phyloP scores from a whole-genome alignment of 2,329 filamentous ascomycete species.

The Chrysoporthe puriensis region DNA sequence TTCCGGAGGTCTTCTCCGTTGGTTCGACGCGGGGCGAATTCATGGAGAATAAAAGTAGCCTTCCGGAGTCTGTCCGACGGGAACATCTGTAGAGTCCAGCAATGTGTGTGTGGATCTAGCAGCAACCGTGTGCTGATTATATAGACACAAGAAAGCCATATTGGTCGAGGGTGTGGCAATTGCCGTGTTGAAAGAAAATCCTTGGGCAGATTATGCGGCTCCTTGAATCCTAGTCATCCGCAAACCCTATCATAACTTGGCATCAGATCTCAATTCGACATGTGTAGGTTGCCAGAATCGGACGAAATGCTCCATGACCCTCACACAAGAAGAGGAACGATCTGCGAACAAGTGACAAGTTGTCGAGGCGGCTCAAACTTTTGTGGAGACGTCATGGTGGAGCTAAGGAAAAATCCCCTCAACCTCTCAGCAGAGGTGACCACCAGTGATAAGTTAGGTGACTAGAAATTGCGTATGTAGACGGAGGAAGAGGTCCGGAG shows the following conservation, averaged over 20 bases:
- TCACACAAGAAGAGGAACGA: background rate
- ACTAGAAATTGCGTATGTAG: background rate
- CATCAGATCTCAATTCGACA: background rate
- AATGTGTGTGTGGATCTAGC: background rate
- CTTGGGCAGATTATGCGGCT: background rate
- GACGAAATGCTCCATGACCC: slow-evolving; percentile 6
- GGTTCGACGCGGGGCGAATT: background rate
- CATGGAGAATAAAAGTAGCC: background rate
- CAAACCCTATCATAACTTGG: background rate
- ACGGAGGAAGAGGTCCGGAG: slow-evolving; percentile 5
- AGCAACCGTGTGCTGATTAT: background rate
- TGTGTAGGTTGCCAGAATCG: slow-evolving; percentile 1
- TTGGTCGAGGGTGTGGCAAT: background rate
- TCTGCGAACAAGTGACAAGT: background rate
- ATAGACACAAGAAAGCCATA: background rate
- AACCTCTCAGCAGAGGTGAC: background rate
- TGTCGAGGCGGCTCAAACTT: slow-evolving; percentile 10
- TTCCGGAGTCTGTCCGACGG: background rate
- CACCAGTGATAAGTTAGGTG: background rate
- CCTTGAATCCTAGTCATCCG: background rate
- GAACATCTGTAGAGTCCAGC: background rate
- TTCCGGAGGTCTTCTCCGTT: background rate
- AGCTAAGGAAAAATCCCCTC: background rate
- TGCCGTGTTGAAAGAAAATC: background rate
- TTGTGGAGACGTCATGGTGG: slow-evolving; percentile 10